Evolutionary conservation across 805 yeast genomes (phyloP).

Genomic region (Saitoella complicata): DNA sequence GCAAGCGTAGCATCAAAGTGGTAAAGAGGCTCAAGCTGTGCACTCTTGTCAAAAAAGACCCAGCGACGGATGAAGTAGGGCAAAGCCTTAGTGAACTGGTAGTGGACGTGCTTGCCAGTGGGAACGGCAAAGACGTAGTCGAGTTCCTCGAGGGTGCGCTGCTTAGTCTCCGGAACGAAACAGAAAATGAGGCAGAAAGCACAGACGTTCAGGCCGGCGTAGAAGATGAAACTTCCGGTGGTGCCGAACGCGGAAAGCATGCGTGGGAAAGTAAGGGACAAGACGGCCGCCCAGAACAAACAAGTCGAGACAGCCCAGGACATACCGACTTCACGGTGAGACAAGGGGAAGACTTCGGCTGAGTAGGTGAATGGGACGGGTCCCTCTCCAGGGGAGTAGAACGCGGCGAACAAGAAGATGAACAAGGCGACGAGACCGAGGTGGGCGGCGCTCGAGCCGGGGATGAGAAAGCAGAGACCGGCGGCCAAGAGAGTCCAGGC

Average conservation of each 20-base stretch:
- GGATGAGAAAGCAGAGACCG: conserved; percentile 54
- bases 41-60: too few relatives aligned
- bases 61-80: too few relatives aligned
- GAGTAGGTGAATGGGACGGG: conserved; percentile 82
- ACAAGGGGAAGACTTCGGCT: conserved; percentile 70
- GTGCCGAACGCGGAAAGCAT: conserved; percentile 48
- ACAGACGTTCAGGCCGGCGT: conserved; percentile 74
- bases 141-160: conserved; percentile 44
- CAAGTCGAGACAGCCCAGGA: conserved; percentile 51
- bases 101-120: conserved; percentile 8
- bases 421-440: conserved; percentile 57
- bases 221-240: conserved; percentile 79
- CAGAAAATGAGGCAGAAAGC: conserved; percentile 36
- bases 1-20: too few relatives aligned
- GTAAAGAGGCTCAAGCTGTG: too few relatives aligned
- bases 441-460: conserved; percentile 29
- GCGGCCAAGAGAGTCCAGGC: conserved; percentile 34
- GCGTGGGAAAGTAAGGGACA: conserved; percentile 69
- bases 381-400: conserved; percentile 75
- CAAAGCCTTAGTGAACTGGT: conserved; percentile 2
- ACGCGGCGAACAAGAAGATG: conserved; percentile 53
- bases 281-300: conserved; percentile 40
- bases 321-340: conserved; percentile 67
- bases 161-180: conserved; percentile 49
- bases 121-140: conserved; percentile 19